These are phyloP conservation scores for Alternaria consortialis DNA, from an alignment of 2,329 filamentous ascomycete species.

Conservation along the genomic window DNA sequence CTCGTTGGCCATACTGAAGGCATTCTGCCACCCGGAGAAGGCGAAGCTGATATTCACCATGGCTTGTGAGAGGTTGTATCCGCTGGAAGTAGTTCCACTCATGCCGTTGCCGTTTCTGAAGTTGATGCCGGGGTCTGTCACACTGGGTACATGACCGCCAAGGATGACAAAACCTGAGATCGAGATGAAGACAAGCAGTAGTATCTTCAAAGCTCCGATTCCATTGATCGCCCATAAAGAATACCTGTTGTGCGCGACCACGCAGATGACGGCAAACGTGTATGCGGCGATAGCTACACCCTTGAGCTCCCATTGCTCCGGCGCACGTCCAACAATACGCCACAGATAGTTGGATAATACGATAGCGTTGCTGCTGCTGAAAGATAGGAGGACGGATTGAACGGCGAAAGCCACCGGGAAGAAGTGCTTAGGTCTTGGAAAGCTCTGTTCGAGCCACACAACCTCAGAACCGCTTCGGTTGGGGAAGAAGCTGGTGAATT, in stretches of 20 bases:
- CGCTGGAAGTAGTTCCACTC: slow-evolving; percentile 36
- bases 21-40: slow-evolving; percentile 42
- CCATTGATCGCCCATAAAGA: slow-evolving; percentile 42
- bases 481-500: slow-evolving; percentile 40
- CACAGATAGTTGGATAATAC: slow-evolving; percentile 45
- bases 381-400: slow-evolving; percentile 40
- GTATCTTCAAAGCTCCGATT: slow-evolving; percentile 62
- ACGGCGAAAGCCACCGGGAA: slow-evolving; percentile 44
- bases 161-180: slow-evolving; percentile 43
- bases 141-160: slow-evolving; percentile 32
- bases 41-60: slow-evolving; percentile 46
- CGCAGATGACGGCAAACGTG: slow-evolving; percentile 28
- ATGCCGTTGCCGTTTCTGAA: slow-evolving; percentile 38
- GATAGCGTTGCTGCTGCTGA: slow-evolving; percentile 43
- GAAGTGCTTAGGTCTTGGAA: slow-evolving; percentile 37
- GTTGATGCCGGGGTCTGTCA: slow-evolving; percentile 36
- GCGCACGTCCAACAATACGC: slow-evolving; percentile 34
- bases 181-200: slow-evolving; percentile 66
- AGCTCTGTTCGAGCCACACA: slow-evolving; percentile 44
- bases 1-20: slow-evolving; percentile 47
- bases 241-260: slow-evolving; percentile 38
- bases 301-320: slow-evolving; percentile 41
- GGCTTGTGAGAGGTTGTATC: slow-evolving; percentile 40
- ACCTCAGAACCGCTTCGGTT: slow-evolving; percentile 43
- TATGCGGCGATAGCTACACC: slow-evolving; percentile 41